These are phyloP conservation scores for Clavariopsis aquatica DNA, from an alignment of 495 filamentous ascomycete genomes.

Conservation along the genomic window DNA sequence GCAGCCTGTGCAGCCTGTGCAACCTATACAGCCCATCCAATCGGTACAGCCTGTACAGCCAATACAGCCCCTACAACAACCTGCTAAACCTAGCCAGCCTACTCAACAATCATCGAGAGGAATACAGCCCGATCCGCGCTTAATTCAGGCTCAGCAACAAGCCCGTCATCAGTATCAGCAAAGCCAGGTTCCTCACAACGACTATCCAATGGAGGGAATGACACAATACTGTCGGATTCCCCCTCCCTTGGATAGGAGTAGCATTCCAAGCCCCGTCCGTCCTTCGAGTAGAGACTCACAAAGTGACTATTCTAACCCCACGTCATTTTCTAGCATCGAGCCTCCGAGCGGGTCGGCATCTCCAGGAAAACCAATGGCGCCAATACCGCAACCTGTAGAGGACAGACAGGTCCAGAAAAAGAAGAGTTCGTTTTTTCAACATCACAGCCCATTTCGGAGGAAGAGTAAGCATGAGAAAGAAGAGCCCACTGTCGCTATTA, in stretches of 20 bases:
- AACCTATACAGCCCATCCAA: conserved; percentile 1
- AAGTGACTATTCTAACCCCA: conserved; percentile 88
- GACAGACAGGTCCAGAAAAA: conserved; percentile 77
- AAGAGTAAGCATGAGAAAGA: conserved; percentile 91
- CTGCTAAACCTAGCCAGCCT: conserved; percentile 5
- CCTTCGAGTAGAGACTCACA: conserved; percentile 86
- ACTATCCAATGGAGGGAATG: conserved; percentile 96
- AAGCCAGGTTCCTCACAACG: conserved; percentile 80
- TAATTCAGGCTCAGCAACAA: conserved; percentile 45
- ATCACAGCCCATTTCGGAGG: conserved; percentile 86
- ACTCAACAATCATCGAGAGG: conserved; percentile 31
- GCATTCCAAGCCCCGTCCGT: conserved; percentile 68
- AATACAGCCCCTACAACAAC: conserved; percentile 2
- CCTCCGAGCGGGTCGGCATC: conserved; percentile 63
- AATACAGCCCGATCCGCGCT: conserved; percentile 39
- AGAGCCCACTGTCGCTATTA: conserved; percentile 35
- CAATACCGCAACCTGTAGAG: conserved; percentile 44
- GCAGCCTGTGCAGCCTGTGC: background rate
- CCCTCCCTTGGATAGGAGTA: conserved; percentile 81
- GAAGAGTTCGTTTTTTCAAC: conserved; percentile 84
- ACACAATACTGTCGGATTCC: conserved; percentile 94
- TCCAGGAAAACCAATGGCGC: conserved; percentile 64
- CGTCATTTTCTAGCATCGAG: conserved; percentile 79
- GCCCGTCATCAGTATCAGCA: conserved; percentile 42
- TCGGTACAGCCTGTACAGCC: conserved; percentile 1